Percentiles rank a stretch among this genome's conserved stretches.
phyloP scores from a whole-genome alignment of 176 grass and related monocot species.

The Rhynchospora pubera region DNA sequence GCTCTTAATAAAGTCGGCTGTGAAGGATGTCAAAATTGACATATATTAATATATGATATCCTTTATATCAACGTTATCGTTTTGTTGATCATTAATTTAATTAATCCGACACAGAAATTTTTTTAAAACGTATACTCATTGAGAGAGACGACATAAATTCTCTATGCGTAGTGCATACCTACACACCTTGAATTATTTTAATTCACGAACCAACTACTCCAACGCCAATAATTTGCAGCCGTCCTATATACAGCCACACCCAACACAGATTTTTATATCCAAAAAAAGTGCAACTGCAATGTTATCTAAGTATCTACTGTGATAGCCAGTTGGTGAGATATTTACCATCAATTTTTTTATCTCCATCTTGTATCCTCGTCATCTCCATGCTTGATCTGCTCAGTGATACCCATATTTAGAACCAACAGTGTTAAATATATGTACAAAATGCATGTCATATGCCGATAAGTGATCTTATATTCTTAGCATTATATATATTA shows the following conservation, averaged over 20 bases:
- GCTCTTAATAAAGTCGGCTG: too few relatives aligned
- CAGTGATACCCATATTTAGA: not conserved
- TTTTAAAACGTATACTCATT: too few relatives aligned
- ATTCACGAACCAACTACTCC: not conserved
- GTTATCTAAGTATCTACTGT: not conserved
- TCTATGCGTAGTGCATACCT: not conserved
- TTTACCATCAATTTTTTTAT: constrained; percentile 1
- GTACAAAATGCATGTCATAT: too few relatives aligned
- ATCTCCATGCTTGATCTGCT: not conserved
- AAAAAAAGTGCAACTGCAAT: not conserved
- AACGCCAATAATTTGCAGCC: not conserved
- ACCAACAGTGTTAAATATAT: too few relatives aligned
- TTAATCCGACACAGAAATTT: too few relatives aligned
- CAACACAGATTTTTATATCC: not conserved
- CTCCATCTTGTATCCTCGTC: not conserved
- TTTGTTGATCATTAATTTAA: too few relatives aligned
- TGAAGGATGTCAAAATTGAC: too few relatives aligned
- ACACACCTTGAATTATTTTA: not conserved
- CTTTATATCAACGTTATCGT: too few relatives aligned
- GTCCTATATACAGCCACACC: not conserved
- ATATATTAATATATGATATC: too few relatives aligned
- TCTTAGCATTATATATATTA: too few relatives aligned
- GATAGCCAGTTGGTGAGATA: not conserved
- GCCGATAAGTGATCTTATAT: too few relatives aligned
- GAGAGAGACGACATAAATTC: not conserved